Evolutionary conservation across 1,139 yeast species (phyloP).

Genomic region (Candida buenavistaensis): DNA sequence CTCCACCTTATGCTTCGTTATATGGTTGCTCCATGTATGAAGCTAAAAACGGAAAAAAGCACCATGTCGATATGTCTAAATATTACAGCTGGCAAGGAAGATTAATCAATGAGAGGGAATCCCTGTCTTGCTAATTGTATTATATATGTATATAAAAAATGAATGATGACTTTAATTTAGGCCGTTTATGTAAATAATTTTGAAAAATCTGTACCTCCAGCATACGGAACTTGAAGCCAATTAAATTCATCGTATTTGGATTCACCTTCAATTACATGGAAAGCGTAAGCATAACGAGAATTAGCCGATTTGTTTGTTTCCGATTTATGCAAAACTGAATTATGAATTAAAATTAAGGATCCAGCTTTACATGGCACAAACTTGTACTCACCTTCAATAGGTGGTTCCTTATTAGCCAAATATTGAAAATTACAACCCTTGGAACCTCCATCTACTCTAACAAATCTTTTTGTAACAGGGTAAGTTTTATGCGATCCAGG

Average conservation of each 20-base stretch:
- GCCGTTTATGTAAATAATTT: slow-evolving; percentile 32
- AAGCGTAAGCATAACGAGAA: slow-evolving; percentile 76
- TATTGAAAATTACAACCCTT: slow-evolving; percentile 54
- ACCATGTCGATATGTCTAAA: slow-evolving; percentile 61
- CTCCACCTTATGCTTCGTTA: slow-evolving; percentile 75
- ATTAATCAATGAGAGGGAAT: slow-evolving; percentile 28
- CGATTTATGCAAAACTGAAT: slow-evolving; percentile 71
- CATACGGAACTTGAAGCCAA: slow-evolving; percentile 78
- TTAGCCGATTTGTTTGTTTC: slow-evolving; percentile 54
- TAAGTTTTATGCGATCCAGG: slow-evolving; percentile 71
- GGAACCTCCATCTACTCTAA: slow-evolving; percentile 46
- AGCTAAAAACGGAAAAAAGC: slow-evolving; percentile 49
- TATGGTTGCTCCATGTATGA: slow-evolving; percentile 68
- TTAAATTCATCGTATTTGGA: slow-evolving; percentile 59
- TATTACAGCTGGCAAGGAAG: slow-evolving; percentile 65
- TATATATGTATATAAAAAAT: background rate
- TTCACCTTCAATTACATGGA: slow-evolving; percentile 73
- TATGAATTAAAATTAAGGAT: slow-evolving; percentile 65
- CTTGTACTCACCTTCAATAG: slow-evolving; percentile 40
- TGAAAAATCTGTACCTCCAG: slow-evolving; percentile 55
- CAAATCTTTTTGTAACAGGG: slow-evolving; percentile 66
- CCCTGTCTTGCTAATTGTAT: slow-evolving; percentile 32
- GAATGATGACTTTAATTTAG: background rate
- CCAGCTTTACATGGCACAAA: slow-evolving; percentile 70
- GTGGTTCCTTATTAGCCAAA: slow-evolving; percentile 21